Evolutionary conservation across 2,329 filamentous ascomycete genomes (phyloP).

Genomic region (Truncatella angustata): DNA sequence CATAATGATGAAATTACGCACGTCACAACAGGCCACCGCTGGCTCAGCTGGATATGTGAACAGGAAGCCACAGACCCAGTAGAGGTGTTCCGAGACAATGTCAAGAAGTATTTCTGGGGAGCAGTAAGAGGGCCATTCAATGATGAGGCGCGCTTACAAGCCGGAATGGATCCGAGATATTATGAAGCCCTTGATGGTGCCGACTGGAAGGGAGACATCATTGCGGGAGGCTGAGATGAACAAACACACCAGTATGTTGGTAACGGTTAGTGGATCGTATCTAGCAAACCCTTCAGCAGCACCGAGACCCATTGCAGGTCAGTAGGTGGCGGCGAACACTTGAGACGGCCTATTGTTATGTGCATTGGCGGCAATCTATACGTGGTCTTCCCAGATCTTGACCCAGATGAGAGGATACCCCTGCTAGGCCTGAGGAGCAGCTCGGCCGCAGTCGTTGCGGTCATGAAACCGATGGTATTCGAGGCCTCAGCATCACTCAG

Average conservation of each 20-base stretch:
- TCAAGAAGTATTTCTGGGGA: conserved; percentile 39
- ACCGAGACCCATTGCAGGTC: no score
- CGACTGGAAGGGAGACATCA: conserved; percentile 24
- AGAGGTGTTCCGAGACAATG: conserved; percentile 41
- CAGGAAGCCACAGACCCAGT: conserved; percentile 43
- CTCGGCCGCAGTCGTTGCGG: no score
- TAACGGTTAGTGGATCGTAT: no score
- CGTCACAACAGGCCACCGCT: conserved; percentile 45
- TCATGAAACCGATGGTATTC: no score
- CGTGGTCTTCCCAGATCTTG: no score
- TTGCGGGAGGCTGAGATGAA: conserved; percentile 21
- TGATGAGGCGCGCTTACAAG: conserved; percentile 38
- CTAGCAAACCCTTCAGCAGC: no score
- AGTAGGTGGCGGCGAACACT: no score
- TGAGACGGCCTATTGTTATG: no score
- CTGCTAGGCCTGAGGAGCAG: no score
- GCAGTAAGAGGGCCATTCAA: conserved; percentile 43
- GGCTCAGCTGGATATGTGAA: conserved; percentile 45
- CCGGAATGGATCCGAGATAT: conserved; percentile 41
- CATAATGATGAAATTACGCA: conserved; percentile 49
- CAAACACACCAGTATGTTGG: neutral
- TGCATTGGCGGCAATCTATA: no score
- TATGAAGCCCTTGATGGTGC: conserved; percentile 33
- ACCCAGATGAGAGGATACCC: no score
- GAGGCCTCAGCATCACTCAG: no score